Conservation (phyloP, 2,329 filamentous ascomycete species). For the Sphaerulina vaccinii region DNA sequence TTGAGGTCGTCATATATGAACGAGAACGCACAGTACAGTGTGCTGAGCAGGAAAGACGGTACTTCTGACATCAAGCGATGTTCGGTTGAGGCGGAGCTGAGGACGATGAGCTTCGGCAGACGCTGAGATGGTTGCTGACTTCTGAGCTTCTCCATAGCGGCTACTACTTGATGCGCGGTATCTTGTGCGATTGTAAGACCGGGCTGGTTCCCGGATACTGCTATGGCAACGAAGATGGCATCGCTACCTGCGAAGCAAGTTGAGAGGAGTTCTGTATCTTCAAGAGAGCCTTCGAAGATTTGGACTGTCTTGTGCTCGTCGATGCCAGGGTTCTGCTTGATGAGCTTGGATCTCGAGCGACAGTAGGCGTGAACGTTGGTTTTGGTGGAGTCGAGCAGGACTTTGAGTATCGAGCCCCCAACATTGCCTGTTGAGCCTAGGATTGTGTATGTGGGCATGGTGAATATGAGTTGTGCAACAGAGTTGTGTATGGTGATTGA, state of each 20-base stretch:
- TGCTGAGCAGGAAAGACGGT: not conserved
- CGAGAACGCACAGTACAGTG: constrained; percentile 5
- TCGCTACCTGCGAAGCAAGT: constrained; percentile 39
- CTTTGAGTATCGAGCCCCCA: constrained; percentile 44
- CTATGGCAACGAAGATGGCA: constrained; percentile 37
- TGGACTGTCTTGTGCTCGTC: constrained; percentile 18
- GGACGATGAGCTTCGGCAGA: constrained; percentile 43
- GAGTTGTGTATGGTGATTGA: not conserved
- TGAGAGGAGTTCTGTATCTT: constrained; percentile 41
- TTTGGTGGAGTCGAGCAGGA: constrained; percentile 38
- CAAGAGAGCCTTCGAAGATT: constrained; percentile 41
- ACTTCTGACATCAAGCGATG: constrained; percentile 31
- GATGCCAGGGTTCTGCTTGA: constrained; percentile 36
- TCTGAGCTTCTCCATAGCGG: constrained; percentile 41
- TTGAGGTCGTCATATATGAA: constrained; percentile 42
- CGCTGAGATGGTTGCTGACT: constrained; percentile 11
- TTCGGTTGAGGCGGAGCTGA: constrained; percentile 47
- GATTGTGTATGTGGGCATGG: constrained; percentile 26
- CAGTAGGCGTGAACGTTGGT: constrained; percentile 46
- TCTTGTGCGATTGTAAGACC: constrained; percentile 38
- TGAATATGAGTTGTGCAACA: too few species aligned
- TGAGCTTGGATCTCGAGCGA: constrained; percentile 45
- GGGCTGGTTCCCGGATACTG: constrained; percentile 36
- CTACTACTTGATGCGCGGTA: constrained; percentile 38
- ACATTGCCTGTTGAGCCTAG: constrained; percentile 41